phyloP scores from a whole-genome alignment of 176 grass and related monocot species.

The Saccharum officinarum region DNA sequence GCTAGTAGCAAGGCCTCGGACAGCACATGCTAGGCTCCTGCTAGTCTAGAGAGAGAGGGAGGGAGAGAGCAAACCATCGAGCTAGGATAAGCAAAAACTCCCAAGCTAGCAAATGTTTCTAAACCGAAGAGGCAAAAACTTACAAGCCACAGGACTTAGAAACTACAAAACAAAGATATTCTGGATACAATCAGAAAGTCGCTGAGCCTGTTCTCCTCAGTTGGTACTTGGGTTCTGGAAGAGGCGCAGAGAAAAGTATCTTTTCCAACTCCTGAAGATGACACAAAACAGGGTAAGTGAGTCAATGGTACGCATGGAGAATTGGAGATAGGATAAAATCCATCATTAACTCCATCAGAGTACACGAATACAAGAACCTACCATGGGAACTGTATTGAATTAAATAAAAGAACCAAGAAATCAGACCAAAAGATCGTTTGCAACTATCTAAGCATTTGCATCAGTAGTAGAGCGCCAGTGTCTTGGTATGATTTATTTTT shows the following conservation, averaged over 20 bases:
- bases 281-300: not conserved
- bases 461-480: not conserved
- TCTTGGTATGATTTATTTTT: not conserved
- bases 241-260: constrained; percentile 50
- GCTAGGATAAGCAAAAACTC: constrained; percentile 35
- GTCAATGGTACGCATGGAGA: not conserved
- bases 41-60: constrained; percentile 25
- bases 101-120: constrained; percentile 47
- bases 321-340: no score
- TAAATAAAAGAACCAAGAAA: not conserved
- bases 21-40: constrained; percentile 40
- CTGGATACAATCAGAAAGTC: constrained; percentile 49
- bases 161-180: constrained; percentile 55
- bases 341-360: not conserved
- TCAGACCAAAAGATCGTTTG: not conserved
- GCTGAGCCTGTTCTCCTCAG: constrained; percentile 86
- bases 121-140: constrained; percentile 37
- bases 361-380: not conserved
- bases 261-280: constrained; percentile 74
- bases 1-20: constrained; percentile 41
- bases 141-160: constrained; percentile 38
- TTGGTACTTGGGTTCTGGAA: constrained; percentile 70
- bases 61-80: constrained; percentile 16
- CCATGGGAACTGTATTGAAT: not conserved
- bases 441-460: not conserved